Percentiles rank a stretch among this genome's conserved stretches.
Conservation (phyloP, 805 yeast genomes). For the Hagleromyces aurorensis region DNA sequence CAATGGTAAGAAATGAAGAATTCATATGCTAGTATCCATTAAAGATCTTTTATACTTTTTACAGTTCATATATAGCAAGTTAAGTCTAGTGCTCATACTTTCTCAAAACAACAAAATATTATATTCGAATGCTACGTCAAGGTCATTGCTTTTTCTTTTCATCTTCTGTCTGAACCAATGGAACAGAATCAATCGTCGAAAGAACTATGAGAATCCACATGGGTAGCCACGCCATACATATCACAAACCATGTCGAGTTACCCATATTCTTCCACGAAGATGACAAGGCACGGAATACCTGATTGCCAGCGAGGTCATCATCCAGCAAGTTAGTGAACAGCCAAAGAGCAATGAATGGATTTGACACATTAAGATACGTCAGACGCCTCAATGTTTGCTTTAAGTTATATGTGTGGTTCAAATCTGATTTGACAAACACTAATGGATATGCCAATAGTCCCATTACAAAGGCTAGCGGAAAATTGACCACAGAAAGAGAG, state of each 20-base stretch:
- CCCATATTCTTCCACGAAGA: conserved; percentile 61
- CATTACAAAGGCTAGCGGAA: conserved; percentile 65
- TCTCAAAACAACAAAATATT: too few species aligned
- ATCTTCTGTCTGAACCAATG: too few species aligned
- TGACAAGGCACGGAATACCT: conserved; percentile 44
- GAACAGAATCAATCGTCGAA: conserved; percentile 17
- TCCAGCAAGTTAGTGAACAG: conserved; percentile 27
- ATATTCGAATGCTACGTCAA: too few species aligned
- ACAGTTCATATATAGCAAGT: too few species aligned
- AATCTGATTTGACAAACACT: conserved; percentile 39
- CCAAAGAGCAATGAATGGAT: conserved; percentile 42
- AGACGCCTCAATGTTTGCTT: conserved; percentile 21
- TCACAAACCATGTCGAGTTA: conserved; percentile 79
- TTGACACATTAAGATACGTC: conserved; percentile 36
- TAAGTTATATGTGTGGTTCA: not conserved
- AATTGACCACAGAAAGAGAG: conserved; percentile 73
- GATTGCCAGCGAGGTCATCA: conserved; percentile 30
- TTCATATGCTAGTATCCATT: too few species aligned
- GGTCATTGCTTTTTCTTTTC: too few species aligned
- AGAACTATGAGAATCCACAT: conserved; percentile 50
- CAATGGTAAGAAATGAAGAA: too few species aligned
- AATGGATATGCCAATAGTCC: conserved; percentile 73
- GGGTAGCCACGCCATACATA: conserved; percentile 75
- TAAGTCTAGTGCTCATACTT: too few species aligned
- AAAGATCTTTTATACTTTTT: too few species aligned